These are phyloP conservation scores for Gentiana dahurica DNA, from an alignment of 257 asterid species.

Conservation along the genomic window DNA sequence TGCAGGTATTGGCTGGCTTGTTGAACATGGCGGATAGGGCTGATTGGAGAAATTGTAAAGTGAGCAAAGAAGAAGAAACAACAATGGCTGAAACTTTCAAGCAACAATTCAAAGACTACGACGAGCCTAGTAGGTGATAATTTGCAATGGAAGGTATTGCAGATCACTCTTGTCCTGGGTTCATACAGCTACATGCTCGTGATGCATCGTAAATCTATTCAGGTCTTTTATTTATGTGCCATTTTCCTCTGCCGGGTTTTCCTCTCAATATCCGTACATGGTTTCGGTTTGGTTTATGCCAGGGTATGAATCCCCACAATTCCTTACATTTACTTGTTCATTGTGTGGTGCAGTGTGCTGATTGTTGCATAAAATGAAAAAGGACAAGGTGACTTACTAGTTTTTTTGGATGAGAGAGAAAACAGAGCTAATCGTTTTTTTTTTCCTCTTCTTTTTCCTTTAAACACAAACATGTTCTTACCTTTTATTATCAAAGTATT, in stretches of 20 bases:
- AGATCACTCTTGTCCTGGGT: background rate
- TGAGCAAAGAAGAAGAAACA: conserved; percentile 71
- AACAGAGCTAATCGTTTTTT: too few relatives aligned
- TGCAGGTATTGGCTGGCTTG: conserved; percentile 91
- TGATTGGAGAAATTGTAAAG: conserved; percentile 87
- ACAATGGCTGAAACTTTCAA: conserved; percentile 53
- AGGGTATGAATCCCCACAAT: too few relatives aligned
- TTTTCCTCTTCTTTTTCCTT: too few relatives aligned
- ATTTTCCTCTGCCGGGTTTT: too few relatives aligned
- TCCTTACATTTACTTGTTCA: too few relatives aligned
- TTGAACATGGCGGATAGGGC: conserved; percentile 80
- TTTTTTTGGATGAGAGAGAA: too few relatives aligned
- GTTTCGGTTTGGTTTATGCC: too few relatives aligned
- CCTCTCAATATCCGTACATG: background rate
- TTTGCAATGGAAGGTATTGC: conserved; percentile 18
- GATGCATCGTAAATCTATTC: background rate
- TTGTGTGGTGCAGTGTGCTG: too few relatives aligned
- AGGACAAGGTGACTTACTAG: too few relatives aligned
- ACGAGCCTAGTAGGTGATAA: conserved; percentile 44
- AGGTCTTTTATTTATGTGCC: background rate
- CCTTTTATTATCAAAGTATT: too few relatives aligned
- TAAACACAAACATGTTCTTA: too few relatives aligned
- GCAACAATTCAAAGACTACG: conserved; percentile 49
- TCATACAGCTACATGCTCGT: background rate
- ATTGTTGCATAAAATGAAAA: too few relatives aligned